phyloP scores from a whole-genome alignment of 2,329 filamentous ascomycete species.

The Plectosphaerella sp. region DNA sequence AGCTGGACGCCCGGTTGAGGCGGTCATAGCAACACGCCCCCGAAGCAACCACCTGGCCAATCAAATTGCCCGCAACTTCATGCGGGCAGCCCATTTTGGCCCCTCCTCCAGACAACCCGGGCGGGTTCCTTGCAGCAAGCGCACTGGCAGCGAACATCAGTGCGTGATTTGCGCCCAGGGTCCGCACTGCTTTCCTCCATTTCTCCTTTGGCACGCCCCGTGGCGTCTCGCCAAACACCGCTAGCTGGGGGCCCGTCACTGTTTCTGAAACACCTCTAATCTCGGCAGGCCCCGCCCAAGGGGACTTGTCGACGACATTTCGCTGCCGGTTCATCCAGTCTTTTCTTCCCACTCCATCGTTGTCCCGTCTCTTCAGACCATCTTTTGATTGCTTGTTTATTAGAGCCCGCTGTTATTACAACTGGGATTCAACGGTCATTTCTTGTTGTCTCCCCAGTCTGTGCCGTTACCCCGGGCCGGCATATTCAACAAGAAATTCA shows the following conservation, averaged over 20 bases:
- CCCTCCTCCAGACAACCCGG: neutral
- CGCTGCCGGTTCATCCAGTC: slow-evolving; percentile 11
- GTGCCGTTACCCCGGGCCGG: too few relatives aligned
- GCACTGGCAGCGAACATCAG: neutral
- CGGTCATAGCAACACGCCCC: too few relatives aligned
- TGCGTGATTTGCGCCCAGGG: neutral
- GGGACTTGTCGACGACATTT: slow-evolving; percentile 3
- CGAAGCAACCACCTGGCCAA: too few relatives aligned
- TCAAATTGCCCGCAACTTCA: too few relatives aligned
- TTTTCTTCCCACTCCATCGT: slow-evolving; percentile 1
- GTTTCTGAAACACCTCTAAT: slow-evolving; percentile 14
- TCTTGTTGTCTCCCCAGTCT: too few relatives aligned
- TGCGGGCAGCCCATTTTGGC: too few relatives aligned
- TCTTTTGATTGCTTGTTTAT: too few relatives aligned
- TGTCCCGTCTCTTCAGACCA: neutral
- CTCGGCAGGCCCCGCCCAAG: slow-evolving; percentile 6
- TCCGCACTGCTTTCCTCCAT: neutral
- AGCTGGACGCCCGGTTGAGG: too few relatives aligned
- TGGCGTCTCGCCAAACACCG: slow-evolving; percentile 7
- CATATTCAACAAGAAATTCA: too few relatives aligned
- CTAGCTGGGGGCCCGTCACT: slow-evolving; percentile 3
- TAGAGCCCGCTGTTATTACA: too few relatives aligned
- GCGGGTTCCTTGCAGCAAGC: neutral
- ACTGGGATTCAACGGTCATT: too few relatives aligned
- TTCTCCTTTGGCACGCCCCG: neutral